Evolutionary conservation across 306 rosid genomes (phyloP).

Genomic region (Ochetophila trinervis): DNA sequence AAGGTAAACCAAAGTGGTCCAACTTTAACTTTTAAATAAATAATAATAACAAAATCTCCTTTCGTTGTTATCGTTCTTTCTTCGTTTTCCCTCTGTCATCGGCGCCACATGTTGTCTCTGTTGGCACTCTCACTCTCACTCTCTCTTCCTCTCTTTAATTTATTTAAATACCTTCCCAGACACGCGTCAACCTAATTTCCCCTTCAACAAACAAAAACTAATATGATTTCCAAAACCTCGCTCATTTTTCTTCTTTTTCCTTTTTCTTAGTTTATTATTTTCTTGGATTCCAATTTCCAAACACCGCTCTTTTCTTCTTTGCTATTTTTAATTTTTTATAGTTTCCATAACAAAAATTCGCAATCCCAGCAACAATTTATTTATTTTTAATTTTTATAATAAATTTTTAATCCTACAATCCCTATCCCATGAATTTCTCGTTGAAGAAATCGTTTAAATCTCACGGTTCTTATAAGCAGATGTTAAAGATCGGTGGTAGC

Average conservation of each 20-base stretch:
- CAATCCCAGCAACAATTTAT: background rate
- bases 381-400: background rate
- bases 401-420: slow-evolving; percentile 3
- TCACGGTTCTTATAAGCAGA: slow-evolving; percentile 33
- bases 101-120: slow-evolving; percentile 8
- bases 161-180: background rate
- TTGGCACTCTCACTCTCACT: background rate
- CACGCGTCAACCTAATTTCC: slow-evolving; percentile 40
- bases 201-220: background rate
- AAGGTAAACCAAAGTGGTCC: background rate
- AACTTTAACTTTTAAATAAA: background rate
- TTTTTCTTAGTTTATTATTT: background rate
- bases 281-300: slow-evolving; percentile 6
- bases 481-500: slow-evolving; percentile 32
- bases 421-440: slow-evolving; percentile 52
- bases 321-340: background rate
- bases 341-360: background rate
- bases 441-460: slow-evolving; percentile 59
- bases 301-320: background rate
- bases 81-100: slow-evolving; percentile 7
- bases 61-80: background rate
- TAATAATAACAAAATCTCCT: no score
- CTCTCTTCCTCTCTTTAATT: background rate
- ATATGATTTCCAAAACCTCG: background rate
- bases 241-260: no score